Percentiles rank a stretch among this genome's conserved stretches.
Conservation (phyloP, 495 filamentous ascomycete species). For the Xylaria flabelliformis region DNA sequence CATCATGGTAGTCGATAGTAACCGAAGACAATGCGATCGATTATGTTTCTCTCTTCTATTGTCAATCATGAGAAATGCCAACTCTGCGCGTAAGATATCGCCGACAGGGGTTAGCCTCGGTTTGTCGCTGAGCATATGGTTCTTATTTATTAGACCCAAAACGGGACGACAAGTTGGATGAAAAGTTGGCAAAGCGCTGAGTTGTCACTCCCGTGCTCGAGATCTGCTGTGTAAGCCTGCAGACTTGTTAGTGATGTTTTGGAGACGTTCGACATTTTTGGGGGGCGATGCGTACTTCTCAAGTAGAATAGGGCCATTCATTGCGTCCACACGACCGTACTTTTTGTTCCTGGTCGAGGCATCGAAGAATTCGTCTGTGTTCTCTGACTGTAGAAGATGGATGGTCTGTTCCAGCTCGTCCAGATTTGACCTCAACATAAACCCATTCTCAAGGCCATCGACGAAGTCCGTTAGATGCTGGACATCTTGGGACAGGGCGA, state of each 20-base stretch:
- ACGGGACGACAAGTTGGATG: conserved; percentile 70
- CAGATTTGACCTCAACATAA: conserved; percentile 81
- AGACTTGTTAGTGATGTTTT: conserved; percentile 45
- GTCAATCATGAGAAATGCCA: neutral
- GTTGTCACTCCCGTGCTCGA: conserved; percentile 61
- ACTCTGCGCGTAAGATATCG: neutral
- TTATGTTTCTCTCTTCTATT: conserved; percentile 22
- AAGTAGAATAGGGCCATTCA: conserved; percentile 82
- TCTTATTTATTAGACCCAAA: conserved; percentile 68
- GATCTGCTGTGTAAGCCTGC: conserved; percentile 68
- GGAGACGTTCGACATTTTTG: neutral
- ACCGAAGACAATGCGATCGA: conserved; percentile 32
- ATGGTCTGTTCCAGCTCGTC: conserved; percentile 94
- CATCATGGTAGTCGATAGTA: neutral
- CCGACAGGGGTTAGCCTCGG: neutral
- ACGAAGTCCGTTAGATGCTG: conserved; percentile 85
- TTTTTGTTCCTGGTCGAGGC: conserved; percentile 84
- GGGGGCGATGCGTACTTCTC: conserved; percentile 72
- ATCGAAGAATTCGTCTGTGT: conserved; percentile 94
- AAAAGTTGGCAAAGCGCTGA: conserved; percentile 69
- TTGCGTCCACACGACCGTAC: conserved; percentile 88
- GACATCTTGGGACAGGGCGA: conserved; percentile 81
- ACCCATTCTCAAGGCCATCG: conserved; percentile 74
- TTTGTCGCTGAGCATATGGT: neutral
- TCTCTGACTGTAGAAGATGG: conserved; percentile 81